Evolutionary conservation across 306 rosid genomes (phyloP), one percentile per base, ranked within the genome.

Genomic region (Rosa rugosa): DNA sequence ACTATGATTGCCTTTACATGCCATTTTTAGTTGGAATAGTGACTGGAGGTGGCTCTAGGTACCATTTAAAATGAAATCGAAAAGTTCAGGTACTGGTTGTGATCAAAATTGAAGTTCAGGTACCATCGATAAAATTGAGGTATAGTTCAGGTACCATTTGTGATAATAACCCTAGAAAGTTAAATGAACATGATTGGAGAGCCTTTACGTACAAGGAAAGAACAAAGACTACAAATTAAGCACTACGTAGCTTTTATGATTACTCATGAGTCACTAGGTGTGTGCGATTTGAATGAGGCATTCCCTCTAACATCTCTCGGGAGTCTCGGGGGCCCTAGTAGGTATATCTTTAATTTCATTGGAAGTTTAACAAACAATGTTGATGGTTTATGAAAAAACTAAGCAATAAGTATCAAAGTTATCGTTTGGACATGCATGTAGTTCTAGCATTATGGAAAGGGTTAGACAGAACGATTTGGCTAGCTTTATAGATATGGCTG

Each of bases 341-440:
- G 18, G 18, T 4, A 27, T 22, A 56, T 56, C 27, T 31, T 47
- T 11, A 56, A 5, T 38, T 51, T 6, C 68, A 10, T 22, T 76
- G 75, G 63, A 75, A n/a, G 34, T 57, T 57, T 22, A 69, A 59
- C 11, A 14, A 72, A 68, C 72, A 45, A 75, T 71, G 63, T 79
- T 65, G 22, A 23, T 80, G 12, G 46, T 42, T 73, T 72, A 11
- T 71, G 34, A 22, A 57, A 57, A 22, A 23, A 3, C 64, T 57
- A 57, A 57, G 64, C 25, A 11, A 57, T 46, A 78, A 72, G 67
- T 66, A 76, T 82, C 80, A 67, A 49, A n/a, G 81, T 49, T 23
- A 31, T 69, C 66, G 66, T 57, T 57, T 57, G 63, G 63, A n/a
- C 27, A 56, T n/a, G 25, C 31, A n/a, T 57, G 63, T 57, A 57